Percentiles rank a stretch among this genome's conserved stretches.
These are phyloP conservation scores for Botrytis squamosa DNA, from an alignment of 2,329 filamentous ascomycete genomes.

Conservation along the genomic window DNA sequence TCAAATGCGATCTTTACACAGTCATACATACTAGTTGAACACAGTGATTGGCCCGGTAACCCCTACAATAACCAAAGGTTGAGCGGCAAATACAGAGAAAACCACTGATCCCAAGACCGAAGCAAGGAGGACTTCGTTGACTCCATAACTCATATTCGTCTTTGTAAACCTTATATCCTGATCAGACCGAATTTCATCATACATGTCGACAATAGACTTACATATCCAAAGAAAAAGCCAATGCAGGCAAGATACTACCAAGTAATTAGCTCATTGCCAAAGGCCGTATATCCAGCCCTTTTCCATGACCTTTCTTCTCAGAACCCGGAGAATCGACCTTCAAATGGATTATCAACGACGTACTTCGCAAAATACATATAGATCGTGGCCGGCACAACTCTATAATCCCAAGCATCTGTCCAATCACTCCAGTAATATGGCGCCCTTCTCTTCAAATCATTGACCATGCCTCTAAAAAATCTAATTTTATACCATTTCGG, in stretches of 20 bases:
- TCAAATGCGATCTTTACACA: not conserved
- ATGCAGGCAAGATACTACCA: slow-evolving; percentile 74
- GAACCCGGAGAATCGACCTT: not conserved
- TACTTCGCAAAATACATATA: slow-evolving; percentile 98
- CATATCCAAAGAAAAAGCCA: slow-evolving; percentile 92
- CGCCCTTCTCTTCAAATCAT: slow-evolving; percentile 70
- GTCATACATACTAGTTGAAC: slow-evolving; percentile 70
- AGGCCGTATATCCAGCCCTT: not conserved
- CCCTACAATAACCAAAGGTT: slow-evolving; percentile 86
- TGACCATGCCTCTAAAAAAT: slow-evolving; percentile 75
- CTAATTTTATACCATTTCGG: slow-evolving; percentile 70
- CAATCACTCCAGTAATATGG: slow-evolving; percentile 83
- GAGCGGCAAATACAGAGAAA: slow-evolving; percentile 75
- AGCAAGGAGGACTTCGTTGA: slow-evolving; percentile 86
- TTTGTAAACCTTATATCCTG: slow-evolving; percentile 63
- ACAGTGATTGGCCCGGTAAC: slow-evolving; percentile 91
- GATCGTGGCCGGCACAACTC: slow-evolving; percentile 80
- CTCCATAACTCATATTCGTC: slow-evolving; percentile 79
- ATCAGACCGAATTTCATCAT: slow-evolving; percentile 2
- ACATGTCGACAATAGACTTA: slow-evolving; percentile 24
- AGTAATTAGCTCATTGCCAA: not conserved
- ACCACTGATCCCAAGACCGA: slow-evolving; percentile 81
- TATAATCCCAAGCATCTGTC: slow-evolving; percentile 86
- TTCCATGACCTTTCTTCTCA: not conserved
- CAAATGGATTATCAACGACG: slow-evolving; percentile 5